phyloP scores from a whole-genome alignment of 2,329 filamentous ascomycete species.

The Fusarium sp. region DNA sequence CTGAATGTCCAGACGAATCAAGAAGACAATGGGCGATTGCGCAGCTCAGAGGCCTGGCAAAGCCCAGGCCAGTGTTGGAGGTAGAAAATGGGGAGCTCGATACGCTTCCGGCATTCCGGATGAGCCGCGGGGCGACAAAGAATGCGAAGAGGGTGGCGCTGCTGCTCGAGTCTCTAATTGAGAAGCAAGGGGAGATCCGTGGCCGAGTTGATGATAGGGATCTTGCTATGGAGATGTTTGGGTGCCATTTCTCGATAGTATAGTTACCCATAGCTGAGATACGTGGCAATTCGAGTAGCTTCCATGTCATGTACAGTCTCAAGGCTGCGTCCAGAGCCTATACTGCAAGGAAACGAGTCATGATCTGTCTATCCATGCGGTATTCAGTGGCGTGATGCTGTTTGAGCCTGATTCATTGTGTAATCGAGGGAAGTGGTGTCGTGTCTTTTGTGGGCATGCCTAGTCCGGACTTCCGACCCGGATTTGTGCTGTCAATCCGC shows the following conservation, averaged over 20 bases:
- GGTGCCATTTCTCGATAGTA: constrained; percentile 23
- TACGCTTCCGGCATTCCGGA: constrained; percentile 4
- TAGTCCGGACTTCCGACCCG: background rate
- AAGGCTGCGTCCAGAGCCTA: background rate
- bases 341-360: background rate
- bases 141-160: constrained; percentile 6
- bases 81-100: background rate
- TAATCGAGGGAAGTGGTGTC: background rate
- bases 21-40: constrained; percentile 12
- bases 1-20: background rate
- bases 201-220: constrained; percentile 17
- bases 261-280: background rate
- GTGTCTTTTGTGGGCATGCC: background rate
- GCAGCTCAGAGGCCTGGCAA: constrained; percentile 9
- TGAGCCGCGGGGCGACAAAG: constrained; percentile 7
- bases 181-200: constrained; percentile 1
- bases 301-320: background rate
- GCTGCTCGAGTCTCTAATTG: constrained; percentile 13
- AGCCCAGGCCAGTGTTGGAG: constrained; percentile 3
- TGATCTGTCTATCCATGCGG: background rate
- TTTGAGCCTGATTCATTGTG: background rate
- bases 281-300: background rate
- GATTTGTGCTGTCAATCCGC: background rate
- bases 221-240: constrained; percentile 18
- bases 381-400: background rate